These are phyloP conservation scores for Pythium aristosporum DNA, from an alignment of 352 stramenopile species.

Conservation along the genomic window DNA sequence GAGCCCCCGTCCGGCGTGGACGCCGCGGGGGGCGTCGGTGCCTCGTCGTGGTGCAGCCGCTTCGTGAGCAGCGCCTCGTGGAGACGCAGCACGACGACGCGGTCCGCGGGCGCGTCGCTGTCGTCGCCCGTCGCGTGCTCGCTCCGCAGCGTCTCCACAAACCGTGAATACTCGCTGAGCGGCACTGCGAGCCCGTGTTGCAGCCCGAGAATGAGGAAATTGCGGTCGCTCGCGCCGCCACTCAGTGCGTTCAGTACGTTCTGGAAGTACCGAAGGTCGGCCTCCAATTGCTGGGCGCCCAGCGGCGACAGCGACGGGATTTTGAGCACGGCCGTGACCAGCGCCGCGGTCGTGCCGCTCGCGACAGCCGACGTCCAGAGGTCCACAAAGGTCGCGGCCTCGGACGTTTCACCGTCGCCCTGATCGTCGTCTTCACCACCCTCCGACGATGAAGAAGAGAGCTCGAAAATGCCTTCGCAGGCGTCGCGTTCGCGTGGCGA, in stretches of 20 bases:
- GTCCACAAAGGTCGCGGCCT: constrained; percentile 69
- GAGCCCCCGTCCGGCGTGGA: not conserved
- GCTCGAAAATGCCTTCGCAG: constrained; percentile 51
- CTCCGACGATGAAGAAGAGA: not conserved
- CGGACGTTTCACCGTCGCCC: not conserved
- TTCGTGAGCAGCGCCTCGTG: constrained; percentile 38
- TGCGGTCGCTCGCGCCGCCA: constrained; percentile 39
- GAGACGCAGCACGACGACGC: constrained; percentile 14
- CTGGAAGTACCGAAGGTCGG: constrained; percentile 76
- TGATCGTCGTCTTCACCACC: constrained; percentile 1
- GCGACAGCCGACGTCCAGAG: constrained; percentile 69
- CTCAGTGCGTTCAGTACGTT: constrained; percentile 75
- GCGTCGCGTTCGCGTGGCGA: constrained; percentile 37
- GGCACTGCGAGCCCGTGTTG: constrained; percentile 16
- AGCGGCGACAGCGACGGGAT: constrained; percentile 64
- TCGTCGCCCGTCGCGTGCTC: not conserved
- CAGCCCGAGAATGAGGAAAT: constrained; percentile 33
- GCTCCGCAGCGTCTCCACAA: constrained; percentile 3
- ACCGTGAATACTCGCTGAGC: constrained; percentile 10
- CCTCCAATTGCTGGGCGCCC: constrained; percentile 56
- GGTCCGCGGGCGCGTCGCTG: not conserved
- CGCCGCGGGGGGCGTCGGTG: not conserved
- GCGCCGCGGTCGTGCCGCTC: constrained; percentile 56
- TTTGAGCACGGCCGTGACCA: constrained; percentile 49
- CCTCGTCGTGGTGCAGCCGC: constrained; percentile 11